These are phyloP conservation scores for Talaromyces adpressus DNA, from an alignment of 495 filamentous ascomycete genomes.

Conservation along the genomic window DNA sequence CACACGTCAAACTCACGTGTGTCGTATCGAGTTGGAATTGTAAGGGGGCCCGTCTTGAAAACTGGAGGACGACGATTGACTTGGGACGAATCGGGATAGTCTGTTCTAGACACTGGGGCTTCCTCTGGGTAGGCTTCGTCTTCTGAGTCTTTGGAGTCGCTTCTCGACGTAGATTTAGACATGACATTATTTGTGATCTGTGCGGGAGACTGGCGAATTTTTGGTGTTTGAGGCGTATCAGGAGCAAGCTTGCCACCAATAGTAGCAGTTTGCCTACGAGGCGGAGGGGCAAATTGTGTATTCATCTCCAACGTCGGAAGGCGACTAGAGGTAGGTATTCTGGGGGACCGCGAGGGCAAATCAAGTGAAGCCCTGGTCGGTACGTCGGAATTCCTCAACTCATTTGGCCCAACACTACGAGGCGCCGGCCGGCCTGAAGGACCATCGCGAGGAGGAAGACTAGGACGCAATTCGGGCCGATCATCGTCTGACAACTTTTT, in stretches of 20 bases:
- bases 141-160: conserved; percentile 27
- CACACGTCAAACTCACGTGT: conserved; percentile 79
- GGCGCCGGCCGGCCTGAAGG: not conserved
- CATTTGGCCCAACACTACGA: not conserved
- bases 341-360: not conserved
- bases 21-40: conserved; percentile 80
- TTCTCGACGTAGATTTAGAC: conserved; percentile 1
- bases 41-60: conserved; percentile 57
- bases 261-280: conserved; percentile 5
- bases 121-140: conserved; percentile 20
- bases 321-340: not conserved
- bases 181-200: conserved; percentile 17
- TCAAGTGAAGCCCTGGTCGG: not conserved
- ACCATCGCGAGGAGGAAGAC: conserved; percentile 7
- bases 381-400: not conserved
- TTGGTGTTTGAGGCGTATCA: conserved; percentile 2
- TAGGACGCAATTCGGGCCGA: not conserved
- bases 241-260: conserved; percentile 5
- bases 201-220: conserved; percentile 22
- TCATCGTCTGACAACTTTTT: not conserved
- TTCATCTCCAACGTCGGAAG: conserved; percentile 1
- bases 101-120: conserved; percentile 26
- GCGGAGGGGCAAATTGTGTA: conserved; percentile 10
- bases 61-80: conserved; percentile 78
- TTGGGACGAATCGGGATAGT: conserved; percentile 79